Conservation (phyloP, 768 basidiomycete genomes). For the Lepiota brunneoincarnata region DNA sequence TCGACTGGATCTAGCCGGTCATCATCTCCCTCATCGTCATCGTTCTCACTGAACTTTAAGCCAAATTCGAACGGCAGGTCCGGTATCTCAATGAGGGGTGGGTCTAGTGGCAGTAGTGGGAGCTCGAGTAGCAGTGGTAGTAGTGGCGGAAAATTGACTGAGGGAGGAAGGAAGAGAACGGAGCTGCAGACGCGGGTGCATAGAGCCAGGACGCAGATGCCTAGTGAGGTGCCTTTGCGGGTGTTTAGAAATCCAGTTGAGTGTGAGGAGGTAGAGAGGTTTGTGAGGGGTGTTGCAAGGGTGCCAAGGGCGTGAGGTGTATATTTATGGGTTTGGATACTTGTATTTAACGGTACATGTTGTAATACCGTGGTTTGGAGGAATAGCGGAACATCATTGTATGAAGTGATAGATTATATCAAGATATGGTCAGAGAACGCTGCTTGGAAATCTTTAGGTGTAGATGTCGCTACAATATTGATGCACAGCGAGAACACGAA, state of each 20-base stretch:
- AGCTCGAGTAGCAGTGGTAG: conserved; percentile 4
- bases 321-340: no score
- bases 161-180: conserved; percentile 51
- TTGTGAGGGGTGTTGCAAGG: conserved; percentile 36
- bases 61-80: background rate
- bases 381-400: no score
- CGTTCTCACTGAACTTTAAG: background rate
- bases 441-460: no score
- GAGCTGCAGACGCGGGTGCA: conserved; percentile 66
- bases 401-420: no score
- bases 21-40: background rate
- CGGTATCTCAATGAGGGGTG: background rate
- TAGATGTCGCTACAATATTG: no score
- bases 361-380: no score
- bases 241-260: conserved; percentile 69
- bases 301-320: background rate
- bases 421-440: no score
- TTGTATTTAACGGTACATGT: no score
- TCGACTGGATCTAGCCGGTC: conserved; percentile 1
- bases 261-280: conserved; percentile 56
- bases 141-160: conserved; percentile 31
- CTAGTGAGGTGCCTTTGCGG: conserved; percentile 53
- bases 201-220: conserved; percentile 57
- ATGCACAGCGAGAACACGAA: no score
- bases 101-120: background rate